Evolutionary conservation across 2,329 filamentous ascomycete species (phyloP).

Genomic region (Claviceps humidiphila): DNA sequence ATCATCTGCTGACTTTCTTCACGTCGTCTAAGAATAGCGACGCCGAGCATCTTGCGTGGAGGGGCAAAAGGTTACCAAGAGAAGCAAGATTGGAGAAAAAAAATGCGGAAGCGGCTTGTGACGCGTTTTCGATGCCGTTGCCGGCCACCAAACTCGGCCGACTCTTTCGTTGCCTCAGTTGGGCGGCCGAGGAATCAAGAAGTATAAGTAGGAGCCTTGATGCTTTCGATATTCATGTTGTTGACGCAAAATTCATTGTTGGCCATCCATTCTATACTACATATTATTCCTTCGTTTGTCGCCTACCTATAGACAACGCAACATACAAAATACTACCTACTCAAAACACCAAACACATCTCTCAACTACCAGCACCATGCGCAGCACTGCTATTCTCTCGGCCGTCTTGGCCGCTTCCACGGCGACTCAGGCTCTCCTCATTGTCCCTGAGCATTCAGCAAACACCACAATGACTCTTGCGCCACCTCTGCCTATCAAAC

Average conservation of each 20-base stretch:
- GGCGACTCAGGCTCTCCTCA: not conserved
- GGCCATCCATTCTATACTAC: not conserved
- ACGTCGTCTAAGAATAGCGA: constrained; percentile 5
- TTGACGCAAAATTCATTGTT: not conserved
- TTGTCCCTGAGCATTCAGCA: not conserved
- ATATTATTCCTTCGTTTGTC: not conserved
- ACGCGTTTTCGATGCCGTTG: not conserved
- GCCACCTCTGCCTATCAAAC: not conserved
- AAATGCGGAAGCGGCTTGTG: not conserved
- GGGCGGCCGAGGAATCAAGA: not conserved
- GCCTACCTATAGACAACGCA: no score
- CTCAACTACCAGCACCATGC: constrained; percentile 9
- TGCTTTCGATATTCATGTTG: not conserved
- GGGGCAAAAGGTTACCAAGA: not conserved
- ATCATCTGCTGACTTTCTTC: not conserved
- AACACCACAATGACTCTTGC: not conserved
- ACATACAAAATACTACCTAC: no score
- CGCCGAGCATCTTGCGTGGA: not conserved
- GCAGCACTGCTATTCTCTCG: constrained; percentile 7
- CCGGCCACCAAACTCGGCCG: not conserved
- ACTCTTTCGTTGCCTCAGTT: not conserved
- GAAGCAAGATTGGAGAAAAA: not conserved
- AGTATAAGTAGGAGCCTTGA: constrained; percentile 3
- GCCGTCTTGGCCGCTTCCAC: constrained; percentile 8
- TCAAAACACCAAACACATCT: not conserved